phyloP scores from a whole-genome alignment of 495 filamentous ascomycete species.

The Xylaria bambusicola region DNA sequence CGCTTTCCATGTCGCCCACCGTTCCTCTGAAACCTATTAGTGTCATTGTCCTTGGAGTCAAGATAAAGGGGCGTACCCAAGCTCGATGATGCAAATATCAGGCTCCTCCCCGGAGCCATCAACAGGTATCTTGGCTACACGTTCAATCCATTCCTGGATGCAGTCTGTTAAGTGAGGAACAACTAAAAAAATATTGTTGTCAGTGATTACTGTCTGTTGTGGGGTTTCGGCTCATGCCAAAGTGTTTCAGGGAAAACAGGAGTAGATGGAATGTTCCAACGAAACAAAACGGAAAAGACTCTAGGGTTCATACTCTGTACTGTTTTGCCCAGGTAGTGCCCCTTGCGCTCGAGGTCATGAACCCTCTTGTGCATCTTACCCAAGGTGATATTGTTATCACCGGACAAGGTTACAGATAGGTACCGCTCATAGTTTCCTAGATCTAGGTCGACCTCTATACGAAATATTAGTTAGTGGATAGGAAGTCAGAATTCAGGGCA shows the following conservation, averaged over 20 bases:
- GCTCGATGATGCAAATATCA: slow-evolving; percentile 79
- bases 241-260: too few species aligned
- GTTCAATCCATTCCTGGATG: slow-evolving; percentile 90
- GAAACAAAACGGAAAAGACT: too few species aligned
- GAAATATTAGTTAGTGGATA: background rate
- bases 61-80: slow-evolving; percentile 15
- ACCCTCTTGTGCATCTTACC: slow-evolving; percentile 93
- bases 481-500: background rate
- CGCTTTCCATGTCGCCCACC: slow-evolving; percentile 79
- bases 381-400: slow-evolving; percentile 91
- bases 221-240: too few species aligned
- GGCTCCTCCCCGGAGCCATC: slow-evolving; percentile 81
- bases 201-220: too few species aligned
- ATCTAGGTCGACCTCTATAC: slow-evolving; percentile 81
- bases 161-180: slow-evolving; percentile 90
- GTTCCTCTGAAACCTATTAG: slow-evolving; percentile 33
- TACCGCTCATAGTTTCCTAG: slow-evolving; percentile 92
- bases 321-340: slow-evolving; percentile 88
- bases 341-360: slow-evolving; percentile 70
- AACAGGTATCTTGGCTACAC: slow-evolving; percentile 82
- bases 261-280: too few species aligned
- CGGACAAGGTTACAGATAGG: slow-evolving; percentile 61
- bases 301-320: too few species aligned
- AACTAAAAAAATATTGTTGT: too few species aligned
- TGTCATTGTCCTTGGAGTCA: background rate